Base-by-base conservation (phyloP, 805 yeast species). In the Candida insectorum region DNA sequence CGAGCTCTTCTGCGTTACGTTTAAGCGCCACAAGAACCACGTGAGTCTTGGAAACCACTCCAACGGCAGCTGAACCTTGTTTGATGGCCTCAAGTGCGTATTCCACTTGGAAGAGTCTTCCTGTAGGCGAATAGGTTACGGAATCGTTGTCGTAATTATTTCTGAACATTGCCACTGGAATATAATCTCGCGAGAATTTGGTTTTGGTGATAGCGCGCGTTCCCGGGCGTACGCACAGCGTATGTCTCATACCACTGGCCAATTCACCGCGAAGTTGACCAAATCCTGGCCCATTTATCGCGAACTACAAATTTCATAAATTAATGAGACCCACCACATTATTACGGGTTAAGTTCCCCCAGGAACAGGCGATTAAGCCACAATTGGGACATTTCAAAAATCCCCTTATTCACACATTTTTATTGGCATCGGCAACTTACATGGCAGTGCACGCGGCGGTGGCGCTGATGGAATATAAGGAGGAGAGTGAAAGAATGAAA, bases 81-180 rank as follows among this genome's bases (percentile, higher is more conserved):
- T 93, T 93, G 60, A 93, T 93, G 9, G 98, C 97, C 51, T 87
- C 96, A 33, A 86, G 67, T 3, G 96, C 96, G 49, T 85, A 85
- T 56, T 87, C 96, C 15, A 64, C 85, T 62, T 86, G 96, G 65
- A 87, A 88, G 39, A 87, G 76, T 48, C 96, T 76, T 4, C 96
- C 96, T 4, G 95, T 87, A 36, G 96, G 96, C 21, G 97, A 91
- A 66, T 86, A 93, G 10, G 99, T 93, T 39, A 93, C 96, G 29
- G 97, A 82, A 62, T 93, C 99, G 73, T 95, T 94, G 62, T 93
- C 98, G 74, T 93, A 93, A 53, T 94, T 93, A 67, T 93, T 93
- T 75, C 98, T 87, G 60, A 93, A 93, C 98, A 57, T 57, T 19
- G 14, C n/a, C n/a, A n/a, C n/a, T n/a, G n/a, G n/a, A n/a, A n/a